Evolutionary conservation across 306 rosid species (phyloP).

Genomic region (Urtica urens): DNA sequence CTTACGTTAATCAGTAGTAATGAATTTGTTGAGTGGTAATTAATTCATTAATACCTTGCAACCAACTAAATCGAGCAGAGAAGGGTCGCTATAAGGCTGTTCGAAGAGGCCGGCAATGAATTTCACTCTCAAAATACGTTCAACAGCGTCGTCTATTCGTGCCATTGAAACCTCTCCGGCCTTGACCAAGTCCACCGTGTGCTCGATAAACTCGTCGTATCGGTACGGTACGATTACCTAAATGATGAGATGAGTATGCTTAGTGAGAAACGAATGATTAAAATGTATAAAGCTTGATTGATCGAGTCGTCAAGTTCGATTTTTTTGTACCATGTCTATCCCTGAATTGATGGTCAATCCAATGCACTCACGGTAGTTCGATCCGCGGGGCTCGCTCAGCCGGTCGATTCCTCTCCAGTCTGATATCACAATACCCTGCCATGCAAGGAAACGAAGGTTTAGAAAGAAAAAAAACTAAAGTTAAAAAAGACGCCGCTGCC

Average conservation of each 20-base stretch:
- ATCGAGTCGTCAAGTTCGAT: slow-evolving; percentile 3
- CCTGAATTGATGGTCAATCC: slow-evolving; percentile 51
- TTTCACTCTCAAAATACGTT: slow-evolving; percentile 66
- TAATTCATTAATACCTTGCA: slow-evolving; percentile 37
- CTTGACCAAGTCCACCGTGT: slow-evolving; percentile 42
- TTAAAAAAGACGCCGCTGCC: not conserved
- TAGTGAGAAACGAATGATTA: not conserved
- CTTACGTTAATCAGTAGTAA: not conserved
- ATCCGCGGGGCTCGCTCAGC: slow-evolving; percentile 39
- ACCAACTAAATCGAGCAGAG: slow-evolving; percentile 47
- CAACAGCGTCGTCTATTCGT: slow-evolving; percentile 72
- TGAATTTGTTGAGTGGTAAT: not conserved
- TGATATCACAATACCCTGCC: slow-evolving; percentile 68
- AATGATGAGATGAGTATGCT: slow-evolving; percentile 7
- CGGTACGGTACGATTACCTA: slow-evolving; percentile 62
- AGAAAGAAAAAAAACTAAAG: not conserved
- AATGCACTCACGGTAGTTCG: slow-evolving; percentile 45
- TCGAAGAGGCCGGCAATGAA: slow-evolving; percentile 62
- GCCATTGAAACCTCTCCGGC: slow-evolving; percentile 42
- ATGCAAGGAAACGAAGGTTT: slow-evolving; percentile 9
- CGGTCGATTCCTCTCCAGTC: slow-evolving; percentile 63
- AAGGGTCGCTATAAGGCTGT: slow-evolving; percentile 47
- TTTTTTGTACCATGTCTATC: slow-evolving; percentile 60
- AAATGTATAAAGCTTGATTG: not conserved
- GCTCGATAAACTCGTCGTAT: slow-evolving; percentile 31